A percentile compares a stretch with the other conserved stretches of the same genome.
These are phyloP conservation scores for Eucalyptus erythrocorys DNA, from an alignment of 345 rosid species.

Conservation along the genomic window DNA sequence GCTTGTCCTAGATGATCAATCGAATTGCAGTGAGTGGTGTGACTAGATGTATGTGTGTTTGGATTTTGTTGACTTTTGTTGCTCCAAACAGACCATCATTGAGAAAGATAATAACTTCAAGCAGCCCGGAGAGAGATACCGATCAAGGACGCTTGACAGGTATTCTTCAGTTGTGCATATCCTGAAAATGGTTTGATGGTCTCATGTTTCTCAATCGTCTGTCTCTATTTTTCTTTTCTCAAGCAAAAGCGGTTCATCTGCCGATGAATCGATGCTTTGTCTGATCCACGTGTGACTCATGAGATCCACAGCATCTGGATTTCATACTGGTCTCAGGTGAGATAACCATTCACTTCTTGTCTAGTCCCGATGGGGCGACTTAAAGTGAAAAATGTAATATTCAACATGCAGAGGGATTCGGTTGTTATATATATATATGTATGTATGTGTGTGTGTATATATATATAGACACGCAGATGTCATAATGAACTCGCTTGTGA, in stretches of 20 bases:
- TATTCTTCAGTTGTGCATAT: neutral
- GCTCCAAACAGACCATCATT: constrained; percentile 42
- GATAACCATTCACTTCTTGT: neutral
- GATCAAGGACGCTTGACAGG: constrained; percentile 80
- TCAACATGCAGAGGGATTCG: neutral
- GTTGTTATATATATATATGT: neutral
- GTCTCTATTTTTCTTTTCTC: neutral
- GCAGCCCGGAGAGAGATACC: constrained; percentile 84
- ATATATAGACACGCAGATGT: neutral
- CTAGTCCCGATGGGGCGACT: neutral
- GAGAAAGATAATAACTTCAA: constrained; percentile 90
- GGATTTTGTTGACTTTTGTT: neutral
- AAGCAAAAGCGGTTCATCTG: constrained; percentile 74
- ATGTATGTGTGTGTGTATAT: too few relatives aligned
- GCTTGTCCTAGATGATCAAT: neutral
- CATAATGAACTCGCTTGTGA: neutral
- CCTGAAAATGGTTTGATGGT: neutral
- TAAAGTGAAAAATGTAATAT: neutral
- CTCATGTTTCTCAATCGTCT: neutral
- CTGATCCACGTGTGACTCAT: constrained; percentile 71
- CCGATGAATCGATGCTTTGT: constrained; percentile 57
- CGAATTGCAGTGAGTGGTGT: neutral
- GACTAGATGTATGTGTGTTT: neutral
- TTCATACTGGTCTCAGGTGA: constrained; percentile 76
- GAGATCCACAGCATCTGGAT: constrained; percentile 83